A percentile compares a stretch with the other conserved stretches of the same genome.
Evolutionary conservation across 2,329 filamentous ascomycete genomes (phyloP).

Genomic region (Bipolaris bicolor): DNA sequence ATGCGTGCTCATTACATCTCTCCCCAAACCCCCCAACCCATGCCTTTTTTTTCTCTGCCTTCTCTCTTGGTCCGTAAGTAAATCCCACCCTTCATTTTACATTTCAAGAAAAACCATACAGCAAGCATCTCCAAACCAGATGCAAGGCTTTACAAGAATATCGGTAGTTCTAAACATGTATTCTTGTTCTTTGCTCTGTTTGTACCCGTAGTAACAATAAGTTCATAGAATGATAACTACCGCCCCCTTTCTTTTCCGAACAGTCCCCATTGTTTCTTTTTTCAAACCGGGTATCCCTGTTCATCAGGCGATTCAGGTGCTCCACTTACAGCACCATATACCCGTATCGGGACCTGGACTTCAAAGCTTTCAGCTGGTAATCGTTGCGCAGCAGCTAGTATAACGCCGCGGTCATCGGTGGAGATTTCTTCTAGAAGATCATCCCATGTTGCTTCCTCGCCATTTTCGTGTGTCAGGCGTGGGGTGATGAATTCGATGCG

Average conservation of each 20-base stretch:
- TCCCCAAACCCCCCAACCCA: neutral
- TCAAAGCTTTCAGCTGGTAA: conserved; percentile 89
- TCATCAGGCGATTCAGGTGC: conserved; percentile 39
- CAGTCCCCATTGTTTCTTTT: neutral
- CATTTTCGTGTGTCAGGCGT: conserved; percentile 52
- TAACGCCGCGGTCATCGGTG: conserved; percentile 76
- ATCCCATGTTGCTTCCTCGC: conserved; percentile 38
- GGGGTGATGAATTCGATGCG: conserved; percentile 92
- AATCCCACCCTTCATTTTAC: too few relatives aligned
- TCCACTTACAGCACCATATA: conserved; percentile 68
- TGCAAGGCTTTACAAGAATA: too few relatives aligned
- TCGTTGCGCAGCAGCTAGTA: conserved; percentile 78
- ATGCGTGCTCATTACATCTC: neutral
- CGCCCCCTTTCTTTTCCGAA: too few relatives aligned
- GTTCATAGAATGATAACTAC: too few relatives aligned
- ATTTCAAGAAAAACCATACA: too few relatives aligned
- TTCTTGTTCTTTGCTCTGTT: neutral
- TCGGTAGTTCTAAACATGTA: neutral
- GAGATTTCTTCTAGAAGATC: conserved; percentile 78
- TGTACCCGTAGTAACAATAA: neutral
- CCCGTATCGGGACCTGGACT: conserved; percentile 79
- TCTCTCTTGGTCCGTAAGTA: too few relatives aligned
- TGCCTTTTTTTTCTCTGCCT: neutral
- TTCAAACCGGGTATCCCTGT: conserved; percentile 43
- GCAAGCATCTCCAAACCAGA: too few relatives aligned